Base-by-base conservation (phyloP, 78 protist genomes). In the Neovahlkampfia damariscottae region DNA sequence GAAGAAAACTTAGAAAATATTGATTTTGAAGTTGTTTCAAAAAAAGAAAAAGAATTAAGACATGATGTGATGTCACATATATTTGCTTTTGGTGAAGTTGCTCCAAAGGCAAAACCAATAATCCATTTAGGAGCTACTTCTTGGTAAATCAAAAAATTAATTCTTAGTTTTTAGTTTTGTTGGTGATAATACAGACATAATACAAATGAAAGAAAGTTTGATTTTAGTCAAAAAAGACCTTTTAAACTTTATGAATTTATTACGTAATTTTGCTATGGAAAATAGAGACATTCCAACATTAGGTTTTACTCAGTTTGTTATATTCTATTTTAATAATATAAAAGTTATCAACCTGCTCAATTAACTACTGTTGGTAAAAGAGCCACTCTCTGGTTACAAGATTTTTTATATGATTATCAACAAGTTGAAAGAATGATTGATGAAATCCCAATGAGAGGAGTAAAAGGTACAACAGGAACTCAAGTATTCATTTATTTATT, bases 1-100 rank as follows among this genome's bases (percentile, higher is more conserved):
- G 73, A 77, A 28, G 78, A 28, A 36, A 4, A 82, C 38, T n/a
- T 68, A 2, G 27, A 40, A 0, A 76, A 76, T 72, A 86, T 81
- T 58, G 86, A 86, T 81, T 80, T 76, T 73, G 74, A 36, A 34
- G 9, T n/a, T 37, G 89, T 86, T 28, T 72, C 38, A 7, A 70
- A 10, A 35, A 3, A 86, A 75, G 90, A 86, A 76, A 62, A 50
- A 76, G 19, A 67, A 32, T 32, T 87, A 38, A 67, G 87, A 4
- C 90, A 86, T 74, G 90, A 86, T 39, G 90, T 86, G 3, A 86
- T 86, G 90, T 80, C 88, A 27, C 88, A 84, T 81, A 77, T 84
- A 10, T 81, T 80, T 80, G 39, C 88, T 7, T 80, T 81, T 28
- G 88, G 88, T 37, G 69, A 67, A 29, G 66, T 4, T 19, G 8